Evolutionary conservation across 176 grass and related monocot genomes (phyloP).

Genomic region (Oropetium thomaeum): DNA sequence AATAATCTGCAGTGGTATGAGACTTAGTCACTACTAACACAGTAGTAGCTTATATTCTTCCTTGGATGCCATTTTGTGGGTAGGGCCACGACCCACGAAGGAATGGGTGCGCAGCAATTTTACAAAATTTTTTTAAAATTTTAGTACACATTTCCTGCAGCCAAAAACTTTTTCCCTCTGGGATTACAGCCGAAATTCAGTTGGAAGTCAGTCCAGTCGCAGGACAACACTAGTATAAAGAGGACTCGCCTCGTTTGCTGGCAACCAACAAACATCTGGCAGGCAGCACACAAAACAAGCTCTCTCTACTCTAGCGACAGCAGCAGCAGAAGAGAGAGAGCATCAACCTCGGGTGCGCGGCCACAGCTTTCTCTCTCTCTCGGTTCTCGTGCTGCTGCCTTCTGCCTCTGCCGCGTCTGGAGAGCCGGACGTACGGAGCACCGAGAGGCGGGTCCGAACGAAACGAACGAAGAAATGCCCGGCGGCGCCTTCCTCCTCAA

Average conservation of each 20-base stretch:
- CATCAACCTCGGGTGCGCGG: constrained; percentile 9
- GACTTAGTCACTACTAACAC: neutral
- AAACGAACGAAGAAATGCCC: constrained; percentile 50
- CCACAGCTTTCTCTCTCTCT: no score
- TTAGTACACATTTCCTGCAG: neutral
- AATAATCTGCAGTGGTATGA: neutral
- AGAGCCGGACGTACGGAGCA: no score
- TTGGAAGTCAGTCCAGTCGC: neutral
- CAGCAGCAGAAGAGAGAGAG: no score
- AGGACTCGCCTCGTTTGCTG: neutral
- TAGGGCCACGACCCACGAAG: no score
- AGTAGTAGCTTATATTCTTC: neutral
- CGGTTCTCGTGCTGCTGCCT: neutral
- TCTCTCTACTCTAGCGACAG: no score
- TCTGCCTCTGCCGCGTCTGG: no score
- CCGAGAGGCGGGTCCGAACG: no score
- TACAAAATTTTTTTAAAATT: no score
- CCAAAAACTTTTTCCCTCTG: neutral
- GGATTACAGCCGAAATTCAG: no score
- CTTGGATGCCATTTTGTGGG: neutral
- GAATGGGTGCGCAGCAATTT: neutral
- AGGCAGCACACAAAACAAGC: neutral
- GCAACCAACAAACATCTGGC: neutral
- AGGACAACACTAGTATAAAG: constrained; percentile 8
- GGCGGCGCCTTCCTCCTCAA: constrained; percentile 32